Evolutionary conservation across 2,329 filamentous ascomycete species (phyloP).

Genomic region (Clathrospora elynae): DNA sequence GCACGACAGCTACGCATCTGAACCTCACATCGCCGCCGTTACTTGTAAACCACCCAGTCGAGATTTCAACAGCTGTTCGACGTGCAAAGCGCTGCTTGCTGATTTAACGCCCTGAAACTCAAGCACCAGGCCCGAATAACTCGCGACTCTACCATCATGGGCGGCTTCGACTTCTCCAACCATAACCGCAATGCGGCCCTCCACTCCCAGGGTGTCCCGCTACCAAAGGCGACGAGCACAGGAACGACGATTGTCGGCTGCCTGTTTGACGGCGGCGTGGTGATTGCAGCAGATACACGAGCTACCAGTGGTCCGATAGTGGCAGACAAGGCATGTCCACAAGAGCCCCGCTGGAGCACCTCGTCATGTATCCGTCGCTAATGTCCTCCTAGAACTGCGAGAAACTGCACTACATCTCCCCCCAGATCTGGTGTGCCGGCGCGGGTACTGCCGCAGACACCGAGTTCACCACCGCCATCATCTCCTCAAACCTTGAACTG

Average conservation of each 20-base stretch:
- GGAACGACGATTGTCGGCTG: slow-evolving; percentile 99
- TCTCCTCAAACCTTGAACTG: slow-evolving; percentile 97
- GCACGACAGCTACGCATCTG: slow-evolving; percentile 35
- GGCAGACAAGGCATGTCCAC: slow-evolving; percentile 78
- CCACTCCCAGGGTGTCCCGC: slow-evolving; percentile 88
- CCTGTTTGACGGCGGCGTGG: slow-evolving; percentile 93
- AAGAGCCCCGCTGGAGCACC: slow-evolving; percentile 5
- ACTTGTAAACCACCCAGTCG: not conserved
- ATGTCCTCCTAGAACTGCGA: slow-evolving; percentile 78
- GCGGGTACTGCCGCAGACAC: slow-evolving; percentile 97
- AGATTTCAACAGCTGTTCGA: not conserved
- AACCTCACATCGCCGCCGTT: slow-evolving; percentile 17
- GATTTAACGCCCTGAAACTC: too few relatives aligned
- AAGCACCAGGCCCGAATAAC: slow-evolving; percentile 1
- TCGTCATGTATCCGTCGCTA: slow-evolving; percentile 8
- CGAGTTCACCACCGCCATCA: slow-evolving; percentile 97
- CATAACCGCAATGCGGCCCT: slow-evolving; percentile 98
- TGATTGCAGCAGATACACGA: slow-evolving; percentile 97
- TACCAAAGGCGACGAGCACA: slow-evolving; percentile 97
- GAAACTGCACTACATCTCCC: slow-evolving; percentile 98
- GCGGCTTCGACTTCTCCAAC: slow-evolving; percentile 84
- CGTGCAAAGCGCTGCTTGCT: too few relatives aligned
- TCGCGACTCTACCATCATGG: slow-evolving; percentile 65
- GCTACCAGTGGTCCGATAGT: slow-evolving; percentile 97
- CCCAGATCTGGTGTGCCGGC: slow-evolving; percentile 98